Conservation (phyloP, 495 filamentous ascomycete genomes). For the Daldinia concentrica region DNA sequence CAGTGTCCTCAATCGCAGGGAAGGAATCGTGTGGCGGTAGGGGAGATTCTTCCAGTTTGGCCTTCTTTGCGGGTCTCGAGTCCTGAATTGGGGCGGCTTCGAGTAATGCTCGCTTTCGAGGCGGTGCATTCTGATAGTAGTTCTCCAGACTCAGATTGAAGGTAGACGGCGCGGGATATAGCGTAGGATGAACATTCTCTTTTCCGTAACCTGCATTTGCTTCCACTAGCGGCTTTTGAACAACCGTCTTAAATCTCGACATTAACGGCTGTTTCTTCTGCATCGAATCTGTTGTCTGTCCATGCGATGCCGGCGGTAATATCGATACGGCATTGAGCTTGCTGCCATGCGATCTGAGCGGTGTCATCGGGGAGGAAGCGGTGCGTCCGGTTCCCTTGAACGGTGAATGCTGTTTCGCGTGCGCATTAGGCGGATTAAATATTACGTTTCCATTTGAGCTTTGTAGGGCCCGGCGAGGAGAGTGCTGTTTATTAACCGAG, state of each 20-base stretch:
- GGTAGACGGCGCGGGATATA: constrained; percentile 61
- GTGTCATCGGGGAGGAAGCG: constrained; percentile 52
- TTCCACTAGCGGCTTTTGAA: constrained; percentile 73
- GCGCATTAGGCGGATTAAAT: constrained; percentile 63
- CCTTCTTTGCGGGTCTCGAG: constrained; percentile 70
- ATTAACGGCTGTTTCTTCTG: constrained; percentile 75
- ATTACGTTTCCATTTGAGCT: constrained; percentile 62
- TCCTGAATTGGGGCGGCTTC: constrained; percentile 82
- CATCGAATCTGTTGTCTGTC: constrained; percentile 83
- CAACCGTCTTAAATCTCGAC: constrained; percentile 66
- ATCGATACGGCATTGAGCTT: constrained; percentile 71
- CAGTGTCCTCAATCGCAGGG: constrained; percentile 84
- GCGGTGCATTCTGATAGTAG: constrained; percentile 65
- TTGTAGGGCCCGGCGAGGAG: constrained; percentile 58
- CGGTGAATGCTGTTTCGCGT: constrained; percentile 67
- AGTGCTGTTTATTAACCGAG: constrained; percentile 52
- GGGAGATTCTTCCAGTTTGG: constrained; percentile 58
- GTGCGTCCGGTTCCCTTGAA: constrained; percentile 56
- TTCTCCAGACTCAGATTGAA: constrained; percentile 60
- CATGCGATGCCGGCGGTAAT: constrained; percentile 70
- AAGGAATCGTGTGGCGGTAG: constrained; percentile 80
- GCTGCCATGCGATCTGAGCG: constrained; percentile 56
- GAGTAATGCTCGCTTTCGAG: constrained; percentile 72
- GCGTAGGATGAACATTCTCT: constrained; percentile 68
- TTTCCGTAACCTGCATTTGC: constrained; percentile 69